Conservation (phyloP, 306 rosid genomes). For the Sindora glabra region DNA sequence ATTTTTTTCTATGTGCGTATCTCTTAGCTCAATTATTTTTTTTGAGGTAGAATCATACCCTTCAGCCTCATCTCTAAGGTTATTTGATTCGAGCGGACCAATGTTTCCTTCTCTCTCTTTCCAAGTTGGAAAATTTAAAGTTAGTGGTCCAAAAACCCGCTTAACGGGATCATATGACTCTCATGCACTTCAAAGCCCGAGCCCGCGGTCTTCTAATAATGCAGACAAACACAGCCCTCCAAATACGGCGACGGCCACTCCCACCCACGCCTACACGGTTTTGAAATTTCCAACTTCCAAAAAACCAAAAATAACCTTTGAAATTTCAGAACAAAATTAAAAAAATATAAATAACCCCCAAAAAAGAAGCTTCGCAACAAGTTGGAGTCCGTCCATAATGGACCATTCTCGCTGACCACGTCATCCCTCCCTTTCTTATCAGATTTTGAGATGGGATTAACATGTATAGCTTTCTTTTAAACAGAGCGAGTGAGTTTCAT, state of each 20-base stretch:
- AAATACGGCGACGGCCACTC: conserved; percentile 8
- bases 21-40: too few species aligned
- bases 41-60: too few species aligned
- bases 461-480: too few species aligned
- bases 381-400: too few species aligned
- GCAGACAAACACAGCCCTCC: conserved; percentile 16
- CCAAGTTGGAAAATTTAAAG: conserved; percentile 5
- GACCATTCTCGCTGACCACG: too few species aligned
- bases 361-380: too few species aligned
- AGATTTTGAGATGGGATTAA: too few species aligned
- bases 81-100: not conserved
- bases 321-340: not conserved
- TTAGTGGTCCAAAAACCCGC: conserved; percentile 11
- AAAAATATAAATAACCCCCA: not conserved
- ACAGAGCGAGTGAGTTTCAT: too few species aligned
- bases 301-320: not conserved
- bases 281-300: not conserved
- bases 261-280: not conserved
- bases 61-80: too few species aligned
- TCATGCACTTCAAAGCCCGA: conserved; percentile 1
- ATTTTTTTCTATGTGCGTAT: too few species aligned
- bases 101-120: conserved; percentile 5
- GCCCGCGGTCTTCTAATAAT: not conserved
- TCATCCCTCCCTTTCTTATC: too few species aligned
- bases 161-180: too few species aligned